Conservation (phyloP, 306 rosid genomes). For the Leucaena leucocephala region DNA sequence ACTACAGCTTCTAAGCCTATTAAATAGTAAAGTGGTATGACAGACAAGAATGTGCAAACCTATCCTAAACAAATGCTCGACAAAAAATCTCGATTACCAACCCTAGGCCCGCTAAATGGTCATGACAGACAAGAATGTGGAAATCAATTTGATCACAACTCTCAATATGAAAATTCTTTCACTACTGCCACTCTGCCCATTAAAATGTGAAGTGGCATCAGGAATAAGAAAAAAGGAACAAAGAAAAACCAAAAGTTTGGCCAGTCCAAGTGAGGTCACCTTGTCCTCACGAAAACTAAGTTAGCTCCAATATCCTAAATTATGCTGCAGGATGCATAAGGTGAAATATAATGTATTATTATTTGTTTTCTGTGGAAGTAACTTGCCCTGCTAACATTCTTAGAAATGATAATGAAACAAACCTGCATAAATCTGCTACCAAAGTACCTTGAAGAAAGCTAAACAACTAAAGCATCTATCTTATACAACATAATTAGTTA, state of each 20-base stretch:
- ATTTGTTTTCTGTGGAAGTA: not conserved
- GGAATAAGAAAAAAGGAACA: slow-evolving; percentile 20
- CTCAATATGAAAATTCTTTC: not conserved
- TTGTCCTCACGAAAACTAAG: not conserved
- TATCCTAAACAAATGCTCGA: not conserved
- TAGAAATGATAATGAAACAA: not conserved
- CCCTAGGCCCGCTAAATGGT: not conserved
- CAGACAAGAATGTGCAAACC: slow-evolving; percentile 18
- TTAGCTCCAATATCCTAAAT: slow-evolving; percentile 4
- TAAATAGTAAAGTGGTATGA: not conserved
- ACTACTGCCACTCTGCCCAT: not conserved
- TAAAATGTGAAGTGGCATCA: not conserved
- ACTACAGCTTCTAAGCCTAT: not conserved
- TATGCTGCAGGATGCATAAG: not conserved
- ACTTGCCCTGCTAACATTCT: not conserved
- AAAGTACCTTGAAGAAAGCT: slow-evolving; percentile 34
- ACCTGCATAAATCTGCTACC: slow-evolving; percentile 6
- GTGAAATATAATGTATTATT: not conserved
- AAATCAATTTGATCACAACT: slow-evolving; percentile 9
- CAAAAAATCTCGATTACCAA: not conserved
- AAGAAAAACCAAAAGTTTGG: not conserved
- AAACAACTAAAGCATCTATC: slow-evolving; percentile 14
- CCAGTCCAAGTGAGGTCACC: not conserved
- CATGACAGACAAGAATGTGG: slow-evolving; percentile 22
- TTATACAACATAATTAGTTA: slow-evolving; percentile 26